These are phyloP conservation scores for Aethionema arabicum DNA, from an alignment of 345 rosid species.

Conservation along the genomic window DNA sequence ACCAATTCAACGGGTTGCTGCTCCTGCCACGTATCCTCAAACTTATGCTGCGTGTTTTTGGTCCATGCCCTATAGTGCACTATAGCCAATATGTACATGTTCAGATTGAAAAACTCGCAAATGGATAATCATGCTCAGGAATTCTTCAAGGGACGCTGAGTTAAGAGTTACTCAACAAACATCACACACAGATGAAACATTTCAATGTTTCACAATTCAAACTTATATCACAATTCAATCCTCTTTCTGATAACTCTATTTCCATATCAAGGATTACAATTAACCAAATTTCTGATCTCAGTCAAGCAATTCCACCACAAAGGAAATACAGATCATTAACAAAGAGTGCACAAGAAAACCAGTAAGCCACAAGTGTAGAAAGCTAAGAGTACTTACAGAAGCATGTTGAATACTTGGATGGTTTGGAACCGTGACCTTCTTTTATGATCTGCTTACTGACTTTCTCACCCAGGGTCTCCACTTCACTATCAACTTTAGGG, in stretches of 20 bases:
- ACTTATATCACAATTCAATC: constrained; percentile 9
- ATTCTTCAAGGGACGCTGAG: not conserved
- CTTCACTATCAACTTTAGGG: constrained; percentile 67
- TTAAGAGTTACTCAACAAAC: constrained; percentile 2
- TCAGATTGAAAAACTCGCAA: constrained; percentile 23
- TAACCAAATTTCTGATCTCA: constrained; percentile 5
- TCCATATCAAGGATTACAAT: not conserved
- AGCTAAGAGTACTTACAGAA: constrained; percentile 57
- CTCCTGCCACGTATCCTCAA: constrained; percentile 90
- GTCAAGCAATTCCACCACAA: constrained; percentile 7
- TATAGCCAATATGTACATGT: constrained; percentile 31
- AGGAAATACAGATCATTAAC: constrained; percentile 6
- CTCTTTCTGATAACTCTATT: not conserved
- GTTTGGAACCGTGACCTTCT: constrained; percentile 91
- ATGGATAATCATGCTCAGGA: constrained; percentile 6
- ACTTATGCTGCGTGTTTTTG: constrained; percentile 73
- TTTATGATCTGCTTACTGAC: constrained; percentile 83
- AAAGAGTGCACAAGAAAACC: not conserved
- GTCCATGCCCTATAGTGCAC: constrained; percentile 94
- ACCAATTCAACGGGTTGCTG: constrained; percentile 80
- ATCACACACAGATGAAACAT: constrained; percentile 7
- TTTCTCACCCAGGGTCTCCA: constrained; percentile 71
- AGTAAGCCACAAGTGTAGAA: not conserved
- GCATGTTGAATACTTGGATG: constrained; percentile 88
- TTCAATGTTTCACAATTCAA: not conserved